Percentiles rank a stretch among this genome's conserved stretches.
Evolutionary conservation across 2,329 filamentous ascomycete species (phyloP).

Genomic region (Stagonosporopsis tanaceti): DNA sequence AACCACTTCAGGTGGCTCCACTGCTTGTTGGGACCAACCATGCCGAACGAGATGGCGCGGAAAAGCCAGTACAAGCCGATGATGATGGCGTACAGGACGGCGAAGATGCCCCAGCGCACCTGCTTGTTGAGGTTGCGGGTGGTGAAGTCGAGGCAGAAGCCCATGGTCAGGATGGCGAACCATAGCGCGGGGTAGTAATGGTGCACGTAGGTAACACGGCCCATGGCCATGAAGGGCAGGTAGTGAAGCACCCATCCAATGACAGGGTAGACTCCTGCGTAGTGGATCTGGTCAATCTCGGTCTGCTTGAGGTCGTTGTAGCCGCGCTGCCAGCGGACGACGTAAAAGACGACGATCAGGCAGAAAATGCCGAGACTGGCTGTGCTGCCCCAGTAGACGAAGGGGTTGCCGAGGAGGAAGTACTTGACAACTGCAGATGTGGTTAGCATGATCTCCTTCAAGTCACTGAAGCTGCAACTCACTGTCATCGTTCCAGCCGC

Average conservation of each 20-base stretch:
- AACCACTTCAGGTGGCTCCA: constrained; percentile 97
- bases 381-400: constrained; percentile 95
- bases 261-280: constrained; percentile 87
- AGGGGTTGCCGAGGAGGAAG: constrained; percentile 95
- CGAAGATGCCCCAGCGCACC: constrained; percentile 75
- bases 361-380: constrained; percentile 77
- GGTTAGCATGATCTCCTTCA: constrained; percentile 23
- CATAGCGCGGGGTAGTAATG: constrained; percentile 99
- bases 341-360: constrained; percentile 80
- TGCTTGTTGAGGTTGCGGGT: constrained; percentile 71
- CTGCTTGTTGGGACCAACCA: constrained; percentile 83
- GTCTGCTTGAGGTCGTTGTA: constrained; percentile 79
- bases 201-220: constrained; percentile 97
- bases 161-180: constrained; percentile 89
- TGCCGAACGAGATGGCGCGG: constrained; percentile 94
- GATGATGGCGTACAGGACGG: constrained; percentile 73
- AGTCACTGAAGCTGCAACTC: constrained; percentile 24
- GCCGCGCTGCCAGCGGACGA: constrained; percentile 94
- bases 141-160: constrained; percentile 88
- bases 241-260: constrained; percentile 97
- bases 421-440: constrained; percentile 77
- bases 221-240: constrained; percentile 95
- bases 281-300: constrained; percentile 95
- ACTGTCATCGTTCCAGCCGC: constrained; percentile 91
- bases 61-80: constrained; percentile 89